Evolutionary conservation across 148 eudicot genomes (phyloP).

Genomic region (Gaultheria prostrata): DNA sequence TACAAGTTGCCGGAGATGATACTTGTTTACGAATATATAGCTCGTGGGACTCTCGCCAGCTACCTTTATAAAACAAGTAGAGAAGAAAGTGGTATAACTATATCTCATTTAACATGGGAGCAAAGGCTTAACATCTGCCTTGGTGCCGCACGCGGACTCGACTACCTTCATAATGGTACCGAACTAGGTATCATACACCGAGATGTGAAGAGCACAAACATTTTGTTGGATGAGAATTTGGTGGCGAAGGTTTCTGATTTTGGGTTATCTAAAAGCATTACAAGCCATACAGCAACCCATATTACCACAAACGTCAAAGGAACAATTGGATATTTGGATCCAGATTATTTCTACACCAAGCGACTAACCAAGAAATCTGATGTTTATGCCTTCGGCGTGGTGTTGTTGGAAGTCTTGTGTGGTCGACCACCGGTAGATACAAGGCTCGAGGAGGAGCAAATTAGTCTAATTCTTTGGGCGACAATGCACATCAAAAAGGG

Average conservation of each 20-base stretch:
- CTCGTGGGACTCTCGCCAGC: not conserved
- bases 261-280: not conserved
- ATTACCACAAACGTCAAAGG: not conserved
- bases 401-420: conserved; percentile 3
- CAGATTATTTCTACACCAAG: not conserved
- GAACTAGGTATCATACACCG: not conserved
- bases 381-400: not conserved
- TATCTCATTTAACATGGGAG: too few species aligned
- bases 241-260: conserved; percentile 17
- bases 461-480: not conserved
- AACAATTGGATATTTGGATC: not conserved
- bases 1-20: not conserved
- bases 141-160: too few species aligned
- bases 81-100: not conserved
- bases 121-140: too few species aligned
- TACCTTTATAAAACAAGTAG: too few species aligned
- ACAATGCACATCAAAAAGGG: not conserved
- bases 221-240: conserved; percentile 11
- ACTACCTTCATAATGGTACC: too few species aligned
- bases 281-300: not conserved
- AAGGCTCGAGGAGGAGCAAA: not conserved
- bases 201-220: conserved; percentile 9
- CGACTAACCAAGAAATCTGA: not conserved
- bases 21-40: not conserved
- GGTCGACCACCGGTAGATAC: not conserved